phyloP scores from a whole-genome alignment of 2,329 filamentous ascomycete species.

The Aureobasidium sp. region DNA sequence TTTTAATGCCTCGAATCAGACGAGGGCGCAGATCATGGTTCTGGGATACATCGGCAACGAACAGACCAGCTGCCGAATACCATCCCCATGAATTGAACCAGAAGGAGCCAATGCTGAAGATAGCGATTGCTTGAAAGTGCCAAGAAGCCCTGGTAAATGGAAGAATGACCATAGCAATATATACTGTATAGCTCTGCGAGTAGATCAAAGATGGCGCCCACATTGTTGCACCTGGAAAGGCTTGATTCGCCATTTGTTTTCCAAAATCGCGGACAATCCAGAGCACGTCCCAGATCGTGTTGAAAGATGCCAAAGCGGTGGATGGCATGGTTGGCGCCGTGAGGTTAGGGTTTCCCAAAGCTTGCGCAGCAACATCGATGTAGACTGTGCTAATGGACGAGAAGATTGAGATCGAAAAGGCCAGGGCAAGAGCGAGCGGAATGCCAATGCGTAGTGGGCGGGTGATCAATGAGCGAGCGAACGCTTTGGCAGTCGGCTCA shows the following conservation, averaged over 20 bases:
- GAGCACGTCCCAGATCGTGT: constrained; percentile 42
- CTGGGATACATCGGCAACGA: constrained; percentile 23
- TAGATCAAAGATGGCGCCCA: constrained; percentile 41
- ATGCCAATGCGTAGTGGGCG: constrained; percentile 38
- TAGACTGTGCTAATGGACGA: constrained; percentile 27
- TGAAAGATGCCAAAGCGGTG: constrained; percentile 38
- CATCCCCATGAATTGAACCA: constrained; percentile 28
- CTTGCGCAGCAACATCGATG: constrained; percentile 33
- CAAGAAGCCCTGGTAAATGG: constrained; percentile 37
- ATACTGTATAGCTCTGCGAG: constrained; percentile 42
- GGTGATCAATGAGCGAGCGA: constrained; percentile 37
- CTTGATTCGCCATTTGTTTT: constrained; percentile 34
- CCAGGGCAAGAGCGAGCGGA: constrained; percentile 35
- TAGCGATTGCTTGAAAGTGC: constrained; percentile 30
- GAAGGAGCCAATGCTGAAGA: constrained; percentile 26
- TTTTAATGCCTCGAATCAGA: constrained; percentile 20
- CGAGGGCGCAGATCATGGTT: constrained; percentile 19
- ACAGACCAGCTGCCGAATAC: constrained; percentile 24
- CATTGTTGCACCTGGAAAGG: constrained; percentile 40
- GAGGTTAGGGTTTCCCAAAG: constrained; percentile 34
- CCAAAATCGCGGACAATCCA: constrained; percentile 36
- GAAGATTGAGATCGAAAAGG: constrained; percentile 33
- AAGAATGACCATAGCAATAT: constrained; percentile 42
- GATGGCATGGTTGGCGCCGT: constrained; percentile 26
- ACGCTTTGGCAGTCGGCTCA: constrained; percentile 28